Evolutionary conservation across 305 asterid species (phyloP).

Genomic region (Rubia peregrina): DNA sequence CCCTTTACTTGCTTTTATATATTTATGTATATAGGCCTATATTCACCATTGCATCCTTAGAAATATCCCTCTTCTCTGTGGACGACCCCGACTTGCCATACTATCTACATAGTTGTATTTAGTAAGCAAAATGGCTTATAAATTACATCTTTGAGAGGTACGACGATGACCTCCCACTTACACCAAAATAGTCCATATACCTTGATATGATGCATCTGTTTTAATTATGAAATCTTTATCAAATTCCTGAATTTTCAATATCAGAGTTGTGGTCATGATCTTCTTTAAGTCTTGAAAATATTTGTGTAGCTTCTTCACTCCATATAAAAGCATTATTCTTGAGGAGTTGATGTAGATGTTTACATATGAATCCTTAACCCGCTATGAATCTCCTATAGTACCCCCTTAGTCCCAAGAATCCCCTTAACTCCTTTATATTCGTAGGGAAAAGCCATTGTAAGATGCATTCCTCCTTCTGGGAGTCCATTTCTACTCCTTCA

Average conservation of each 20-base stretch:
- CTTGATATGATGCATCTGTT: too few species aligned
- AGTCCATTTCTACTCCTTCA: neutral
- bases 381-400: neutral
- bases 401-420: neutral
- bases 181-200: neutral
- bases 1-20: too few species aligned
- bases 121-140: too few species aligned
- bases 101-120: too few species aligned
- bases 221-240: too few species aligned
- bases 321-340: neutral
- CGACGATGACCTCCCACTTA: too few species aligned
- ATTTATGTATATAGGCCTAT: too few species aligned
- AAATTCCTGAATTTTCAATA: neutral
- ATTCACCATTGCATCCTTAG: too few species aligned
- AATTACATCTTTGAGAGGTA: too few species aligned
- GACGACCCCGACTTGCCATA: too few species aligned
- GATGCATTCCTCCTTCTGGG: neutral
- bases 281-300: neutral
- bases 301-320: neutral
- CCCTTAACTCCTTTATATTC: neutral
- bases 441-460: neutral
- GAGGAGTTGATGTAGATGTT: neutral
- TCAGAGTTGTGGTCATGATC: neutral
- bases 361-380: neutral
- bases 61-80: too few species aligned